Base-by-base conservation (phyloP, 805 yeast genomes). In the Yueomyces sinensis region DNA sequence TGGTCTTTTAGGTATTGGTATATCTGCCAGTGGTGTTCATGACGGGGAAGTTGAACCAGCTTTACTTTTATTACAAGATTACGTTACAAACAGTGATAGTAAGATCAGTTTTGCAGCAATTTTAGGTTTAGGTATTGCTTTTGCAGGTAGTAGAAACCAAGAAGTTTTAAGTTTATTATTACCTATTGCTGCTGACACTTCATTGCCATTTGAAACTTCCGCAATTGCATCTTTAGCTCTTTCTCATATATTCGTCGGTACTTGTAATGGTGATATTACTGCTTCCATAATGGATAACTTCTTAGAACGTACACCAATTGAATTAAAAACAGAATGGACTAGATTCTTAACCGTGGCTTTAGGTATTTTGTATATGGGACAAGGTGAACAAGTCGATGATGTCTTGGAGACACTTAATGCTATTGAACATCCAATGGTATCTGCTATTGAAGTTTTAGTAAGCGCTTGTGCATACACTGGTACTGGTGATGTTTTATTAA, bases 391-490 rank as follows among this genome's bases (percentile, higher is more conserved):
- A 57, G 87, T 79, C 32, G 94, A 86, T 45, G 97, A 89, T 59
- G 95, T 86, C 16, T 63, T 89, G 41, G 97, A 89, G 55, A 83
- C 96, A 1, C 76, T 91, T 41, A 82, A 79, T 55, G 97, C 97
- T 13, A 81, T 91, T 50, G 95, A 86, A 45, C 96, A 89, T 54
- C 96, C 96, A 29, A 78, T 91, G 51, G 76, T 91, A 19, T 77
- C 82, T 46, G 81, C 93, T 31, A 73, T 87, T 52, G 91, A 83
- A 58, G 91, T 86, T 13, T 67, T 91, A 50, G 86, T 93, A 24
- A 84, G 80, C 41, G 80, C 87, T 35, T 82, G 96, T 63, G 94
- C 97, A 4, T 87, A 81, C 62, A 93, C 95, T 9, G 98, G 97
- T 42, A 84, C 97, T 28, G 98, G 98, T 46, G 91, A 91, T 55